Conservation (phyloP, 441 rosid genomes). For the Croton setiger region DNA sequence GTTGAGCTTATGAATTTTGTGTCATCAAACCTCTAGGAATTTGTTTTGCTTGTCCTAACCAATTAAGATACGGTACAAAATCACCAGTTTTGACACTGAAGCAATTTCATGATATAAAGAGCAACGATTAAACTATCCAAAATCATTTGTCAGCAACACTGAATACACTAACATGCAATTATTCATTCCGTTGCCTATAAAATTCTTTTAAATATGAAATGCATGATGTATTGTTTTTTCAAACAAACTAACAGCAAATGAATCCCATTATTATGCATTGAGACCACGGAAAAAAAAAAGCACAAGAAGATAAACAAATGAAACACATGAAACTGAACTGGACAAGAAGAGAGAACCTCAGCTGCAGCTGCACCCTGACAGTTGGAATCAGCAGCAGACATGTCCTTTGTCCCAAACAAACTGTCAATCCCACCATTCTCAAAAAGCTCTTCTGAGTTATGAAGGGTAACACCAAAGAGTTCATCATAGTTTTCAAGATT, state of each 20-base stretch:
- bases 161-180: not conserved
- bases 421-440: slow-evolving; percentile 87
- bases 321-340: not conserved
- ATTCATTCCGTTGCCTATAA: not conserved
- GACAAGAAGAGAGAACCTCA: slow-evolving; percentile 46
- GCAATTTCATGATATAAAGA: not conserved
- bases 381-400: slow-evolving; percentile 56
- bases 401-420: slow-evolving; percentile 62
- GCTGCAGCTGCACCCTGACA: slow-evolving; percentile 54
- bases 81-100: not conserved
- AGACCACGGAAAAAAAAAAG: not conserved
- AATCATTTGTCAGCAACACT: not conserved
- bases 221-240: not conserved
- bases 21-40: not conserved
- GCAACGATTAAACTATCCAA: not conserved
- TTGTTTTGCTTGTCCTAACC: not conserved
- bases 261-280: not conserved
- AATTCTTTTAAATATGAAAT: not conserved
- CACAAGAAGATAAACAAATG: slow-evolving; percentile 4
- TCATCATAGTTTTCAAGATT: slow-evolving; percentile 91
- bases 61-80: not conserved
- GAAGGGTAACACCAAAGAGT: slow-evolving; percentile 83
- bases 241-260: not conserved
- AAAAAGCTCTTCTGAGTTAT: slow-evolving; percentile 73
- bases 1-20: not conserved